Evolutionary conservation across 1,284 basidiomycete species (phyloP).

Genomic region (Cryptococcus amylolentus): DNA sequence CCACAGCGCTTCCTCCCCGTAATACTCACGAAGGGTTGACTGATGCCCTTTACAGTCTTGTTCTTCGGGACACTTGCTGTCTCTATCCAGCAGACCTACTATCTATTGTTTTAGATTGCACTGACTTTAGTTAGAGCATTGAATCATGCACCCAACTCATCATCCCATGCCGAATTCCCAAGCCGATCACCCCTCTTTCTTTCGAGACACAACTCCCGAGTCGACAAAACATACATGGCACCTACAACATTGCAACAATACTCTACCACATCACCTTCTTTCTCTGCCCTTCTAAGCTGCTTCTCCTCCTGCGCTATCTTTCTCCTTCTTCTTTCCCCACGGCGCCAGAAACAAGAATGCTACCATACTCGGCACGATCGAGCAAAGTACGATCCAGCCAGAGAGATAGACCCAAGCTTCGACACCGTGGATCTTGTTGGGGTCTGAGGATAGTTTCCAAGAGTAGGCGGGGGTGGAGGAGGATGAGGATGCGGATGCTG

Average conservation of each 20-base stretch:
- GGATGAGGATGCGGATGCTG: neutral
- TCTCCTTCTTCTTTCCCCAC: slow-evolving; percentile 7
- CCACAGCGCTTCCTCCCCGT: too few relatives aligned
- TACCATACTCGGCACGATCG: slow-evolving; percentile 9
- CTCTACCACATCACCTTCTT: neutral
- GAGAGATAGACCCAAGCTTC: slow-evolving; percentile 8
- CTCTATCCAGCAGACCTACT: neutral
- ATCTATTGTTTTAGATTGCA: neutral
- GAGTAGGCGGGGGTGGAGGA: neutral
- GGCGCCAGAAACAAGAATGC: slow-evolving; percentile 7
- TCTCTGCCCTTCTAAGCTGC: neutral
- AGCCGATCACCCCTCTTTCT: too few relatives aligned
- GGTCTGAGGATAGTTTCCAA: neutral
- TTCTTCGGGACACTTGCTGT: neutral
- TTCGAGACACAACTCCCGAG: too few relatives aligned
- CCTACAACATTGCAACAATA: too few relatives aligned
- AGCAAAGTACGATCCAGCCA: slow-evolving; percentile 8
- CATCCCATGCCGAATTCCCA: too few relatives aligned
- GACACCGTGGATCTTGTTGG: slow-evolving; percentile 6
- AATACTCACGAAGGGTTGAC: too few relatives aligned
- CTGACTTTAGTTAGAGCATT: neutral
- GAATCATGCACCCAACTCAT: too few relatives aligned
- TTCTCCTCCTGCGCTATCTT: neutral
- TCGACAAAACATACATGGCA: too few relatives aligned
- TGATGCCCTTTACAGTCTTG: neutral